Base-by-base conservation (phyloP, 2,329 filamentous ascomycete genomes). In the Colletotrichum lupini region DNA sequence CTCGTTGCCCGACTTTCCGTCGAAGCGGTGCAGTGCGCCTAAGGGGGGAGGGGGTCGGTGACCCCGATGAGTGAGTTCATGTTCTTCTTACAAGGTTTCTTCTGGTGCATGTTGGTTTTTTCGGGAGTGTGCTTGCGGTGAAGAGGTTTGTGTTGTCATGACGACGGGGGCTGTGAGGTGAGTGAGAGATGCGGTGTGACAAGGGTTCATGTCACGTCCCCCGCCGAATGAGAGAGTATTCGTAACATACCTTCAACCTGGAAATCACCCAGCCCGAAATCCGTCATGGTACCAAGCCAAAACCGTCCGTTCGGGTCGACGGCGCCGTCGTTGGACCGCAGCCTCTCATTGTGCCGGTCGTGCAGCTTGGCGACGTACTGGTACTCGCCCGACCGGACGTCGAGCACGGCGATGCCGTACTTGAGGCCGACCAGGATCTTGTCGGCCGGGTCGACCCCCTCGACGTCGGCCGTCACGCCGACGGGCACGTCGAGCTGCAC, bases 211-310 rank as follows among this genome's bases (percentile, higher is more conserved):
- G 32, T 12, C 32, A 35, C 7, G 37, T n/a, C 19, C 6, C 32
- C 32, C 32, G 32, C 30, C 14, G 22, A 28, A 32, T 46, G 53
- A 26, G 57, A 46, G 42, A 49, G 37, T 22, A 49, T 82, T 77
- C 83, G 16, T 16, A 6, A n/a, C 42, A 80, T 77, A 89, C 89
- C 89, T 81, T 92, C 88, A 58, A 90, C 85, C 78, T 91, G 85
- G 68, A 94, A 92, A 3, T 83, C 82, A 42, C 88, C 88, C 24
- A 84, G 77, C 19, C 82, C 83, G 77, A 91, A 90, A 79, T 97
- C 94, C 75, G 94, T 97, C 94, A 98, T 97, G 75, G 90, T 90
- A 8, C 95, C 94, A 6, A 95, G 87, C 93, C 94, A 97, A 83
- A 96, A 97, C 42, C 94, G 87, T 37, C 95, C 95, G 75, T 92